Evolutionary conservation across 306 rosid genomes (phyloP).

Genomic region (Corylus americana): DNA sequence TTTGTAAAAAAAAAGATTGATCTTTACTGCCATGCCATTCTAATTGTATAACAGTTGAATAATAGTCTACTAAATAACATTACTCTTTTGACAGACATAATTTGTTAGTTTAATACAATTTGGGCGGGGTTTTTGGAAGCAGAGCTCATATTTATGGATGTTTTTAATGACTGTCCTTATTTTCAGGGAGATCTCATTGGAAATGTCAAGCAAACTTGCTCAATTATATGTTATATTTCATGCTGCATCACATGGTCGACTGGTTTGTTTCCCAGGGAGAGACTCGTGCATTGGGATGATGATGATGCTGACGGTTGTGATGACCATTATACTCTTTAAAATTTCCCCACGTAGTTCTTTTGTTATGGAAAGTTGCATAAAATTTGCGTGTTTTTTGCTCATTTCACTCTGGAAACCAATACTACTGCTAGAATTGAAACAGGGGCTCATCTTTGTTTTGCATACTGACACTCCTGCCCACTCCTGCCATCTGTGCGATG

Average conservation of each 20-base stretch:
- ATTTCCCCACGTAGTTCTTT: not conserved
- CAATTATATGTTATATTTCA: not conserved
- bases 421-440: not conserved
- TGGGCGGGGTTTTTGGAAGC: constrained; percentile 26
- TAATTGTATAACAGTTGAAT: too few species aligned
- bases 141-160: not conserved
- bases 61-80: too few species aligned
- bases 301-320: not conserved
- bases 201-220: not conserved
- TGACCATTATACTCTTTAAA: not conserved
- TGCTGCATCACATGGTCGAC: constrained; percentile 1
- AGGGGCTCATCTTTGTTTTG: not conserved
- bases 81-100: not conserved
- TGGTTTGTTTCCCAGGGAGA: not conserved
- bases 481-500: not conserved
- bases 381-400: not conserved
- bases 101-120: constrained; percentile 8
- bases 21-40: too few species aligned
- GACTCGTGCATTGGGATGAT: not conserved
- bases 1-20: too few species aligned
- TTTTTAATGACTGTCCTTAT: constrained; percentile 3
- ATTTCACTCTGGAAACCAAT: not conserved
- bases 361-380: not conserved
- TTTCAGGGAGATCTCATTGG: constrained; percentile 17
- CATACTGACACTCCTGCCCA: not conserved